A percentile compares a stretch with the other conserved stretches of the same genome.
Evolutionary conservation across 1,139 yeast genomes (phyloP).

Genomic region (Saccharomyces pastorianus): DNA sequence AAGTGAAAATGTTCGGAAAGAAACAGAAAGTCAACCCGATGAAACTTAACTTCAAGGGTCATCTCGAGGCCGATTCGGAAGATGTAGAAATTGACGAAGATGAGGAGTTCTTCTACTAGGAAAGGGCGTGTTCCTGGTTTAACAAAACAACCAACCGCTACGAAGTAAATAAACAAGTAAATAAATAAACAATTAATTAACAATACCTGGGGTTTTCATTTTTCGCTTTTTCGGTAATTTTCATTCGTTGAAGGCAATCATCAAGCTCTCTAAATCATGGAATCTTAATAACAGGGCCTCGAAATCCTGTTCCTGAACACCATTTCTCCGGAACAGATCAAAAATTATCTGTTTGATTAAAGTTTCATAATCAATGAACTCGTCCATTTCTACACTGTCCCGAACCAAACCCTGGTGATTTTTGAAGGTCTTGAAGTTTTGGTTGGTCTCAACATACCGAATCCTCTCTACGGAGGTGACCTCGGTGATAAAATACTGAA

Average conservation of each 20-base stretch:
- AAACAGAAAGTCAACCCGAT: constrained; percentile 23
- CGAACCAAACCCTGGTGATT: background rate
- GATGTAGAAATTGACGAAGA: constrained; percentile 8
- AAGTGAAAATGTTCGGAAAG: constrained; percentile 25
- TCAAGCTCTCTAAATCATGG: constrained; percentile 5
- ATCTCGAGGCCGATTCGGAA: background rate
- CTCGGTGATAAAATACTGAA: constrained; percentile 7
- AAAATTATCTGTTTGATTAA: constrained; percentile 10
- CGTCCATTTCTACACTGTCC: background rate
- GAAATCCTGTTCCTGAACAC: constrained; percentile 10
- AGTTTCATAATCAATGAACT: constrained; percentile 7
- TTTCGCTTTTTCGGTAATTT: background rate
- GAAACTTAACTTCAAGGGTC: constrained; percentile 18
- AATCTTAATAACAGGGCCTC: constrained; percentile 5
- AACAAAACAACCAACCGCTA: background rate
- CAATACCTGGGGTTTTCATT: background rate
- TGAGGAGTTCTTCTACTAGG: background rate
- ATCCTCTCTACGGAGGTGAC: constrained; percentile 6
- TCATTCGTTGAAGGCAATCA: background rate
- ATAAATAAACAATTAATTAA: background rate
- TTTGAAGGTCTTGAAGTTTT: constrained; percentile 1
- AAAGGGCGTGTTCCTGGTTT: background rate
- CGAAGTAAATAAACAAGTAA: background rate
- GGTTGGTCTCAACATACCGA: constrained; percentile 7
- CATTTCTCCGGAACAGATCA: constrained; percentile 4